Evolutionary conservation across 192 early-diverging fungal genomes (phyloP).

Genomic region (Powellomyces hirtus): DNA sequence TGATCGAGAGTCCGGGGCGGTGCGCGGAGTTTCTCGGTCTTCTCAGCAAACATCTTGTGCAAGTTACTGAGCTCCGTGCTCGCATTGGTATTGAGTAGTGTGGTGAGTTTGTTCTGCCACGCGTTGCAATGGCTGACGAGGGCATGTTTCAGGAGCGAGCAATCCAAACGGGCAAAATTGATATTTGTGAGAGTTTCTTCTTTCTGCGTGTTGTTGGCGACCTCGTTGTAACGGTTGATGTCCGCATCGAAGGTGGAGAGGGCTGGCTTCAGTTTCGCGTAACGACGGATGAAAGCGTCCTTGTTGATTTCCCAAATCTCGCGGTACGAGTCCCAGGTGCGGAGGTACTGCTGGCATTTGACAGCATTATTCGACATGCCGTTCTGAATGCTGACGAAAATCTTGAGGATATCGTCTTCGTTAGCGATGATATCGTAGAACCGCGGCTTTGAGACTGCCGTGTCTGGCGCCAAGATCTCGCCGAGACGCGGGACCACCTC

Average conservation of each 20-base stretch:
- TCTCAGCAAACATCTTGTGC: conserved; percentile 57
- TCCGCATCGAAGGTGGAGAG: conserved; percentile 65
- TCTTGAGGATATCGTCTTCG: conserved; percentile 65
- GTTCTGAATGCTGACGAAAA: conserved; percentile 53
- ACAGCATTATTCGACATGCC: conserved; percentile 59
- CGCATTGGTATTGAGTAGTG: conserved; percentile 59
- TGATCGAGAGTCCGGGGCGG: conserved; percentile 57
- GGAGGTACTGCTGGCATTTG: conserved; percentile 59
- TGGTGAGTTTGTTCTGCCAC: conserved; percentile 65
- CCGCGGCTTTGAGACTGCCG: conserved; percentile 12
- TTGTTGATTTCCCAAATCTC: conserved; percentile 75
- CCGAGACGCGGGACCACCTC: conserved; percentile 47
- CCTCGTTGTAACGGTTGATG: conserved; percentile 68
- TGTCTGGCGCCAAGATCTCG: conserved; percentile 35
- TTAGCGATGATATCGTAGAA: conserved; percentile 55
- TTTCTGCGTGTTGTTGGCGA: conserved; percentile 67
- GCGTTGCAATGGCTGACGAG: conserved; percentile 59
- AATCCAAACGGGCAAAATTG: conserved; percentile 60
- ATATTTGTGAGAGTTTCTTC: conserved; percentile 67
- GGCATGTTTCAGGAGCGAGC: conserved; percentile 60
- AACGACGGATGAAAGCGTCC: conserved; percentile 64
- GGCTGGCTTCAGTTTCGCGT: conserved; percentile 65
- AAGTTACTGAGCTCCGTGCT: conserved; percentile 50
- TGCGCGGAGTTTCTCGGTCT: conserved; percentile 46
- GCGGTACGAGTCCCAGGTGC: conserved; percentile 64